Conservation (phyloP, 306 rosid genomes). For the Cyamopsis tetragonoloba region DNA sequence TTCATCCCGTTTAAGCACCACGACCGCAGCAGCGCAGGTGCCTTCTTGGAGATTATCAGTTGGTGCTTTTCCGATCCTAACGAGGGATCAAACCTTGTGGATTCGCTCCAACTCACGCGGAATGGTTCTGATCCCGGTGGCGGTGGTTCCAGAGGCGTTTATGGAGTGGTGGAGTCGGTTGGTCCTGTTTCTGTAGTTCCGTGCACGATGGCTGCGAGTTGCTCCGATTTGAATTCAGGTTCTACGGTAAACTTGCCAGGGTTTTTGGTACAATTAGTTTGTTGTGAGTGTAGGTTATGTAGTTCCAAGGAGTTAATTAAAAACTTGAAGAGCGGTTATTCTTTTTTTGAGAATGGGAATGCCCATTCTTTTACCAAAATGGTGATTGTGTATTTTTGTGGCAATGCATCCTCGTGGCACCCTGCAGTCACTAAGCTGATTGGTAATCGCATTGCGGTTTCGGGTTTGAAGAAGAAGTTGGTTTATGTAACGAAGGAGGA, state of each 20-base stretch:
- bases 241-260: conserved; percentile 41
- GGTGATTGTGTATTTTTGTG: conserved; percentile 55
- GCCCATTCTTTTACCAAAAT: conserved; percentile 51
- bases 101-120: conserved; percentile 28
- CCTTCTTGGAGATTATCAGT: conserved; percentile 71
- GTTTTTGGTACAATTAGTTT: conserved; percentile 49
- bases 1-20: conserved; percentile 58
- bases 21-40: background rate
- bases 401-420: conserved; percentile 66
- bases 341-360: conserved; percentile 21
- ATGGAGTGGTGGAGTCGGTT: conserved; percentile 55
- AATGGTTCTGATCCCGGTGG: conserved; percentile 1
- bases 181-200: conserved; percentile 58
- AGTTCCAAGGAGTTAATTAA: conserved; percentile 28
- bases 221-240: conserved; percentile 17
- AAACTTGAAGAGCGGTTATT: conserved; percentile 21
- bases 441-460: conserved; percentile 40
- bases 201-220: conserved; percentile 30
- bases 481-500: conserved; percentile 49
- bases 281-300: conserved; percentile 62
- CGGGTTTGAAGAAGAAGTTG: conserved; percentile 66
- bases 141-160: conserved; percentile 30
- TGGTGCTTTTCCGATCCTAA: conserved; percentile 49
- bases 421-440: conserved; percentile 58
- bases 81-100: conserved; percentile 4